Evolutionary conservation across 495 filamentous ascomycete genomes (phyloP).

Genomic region (Penicillium roqueforti): DNA sequence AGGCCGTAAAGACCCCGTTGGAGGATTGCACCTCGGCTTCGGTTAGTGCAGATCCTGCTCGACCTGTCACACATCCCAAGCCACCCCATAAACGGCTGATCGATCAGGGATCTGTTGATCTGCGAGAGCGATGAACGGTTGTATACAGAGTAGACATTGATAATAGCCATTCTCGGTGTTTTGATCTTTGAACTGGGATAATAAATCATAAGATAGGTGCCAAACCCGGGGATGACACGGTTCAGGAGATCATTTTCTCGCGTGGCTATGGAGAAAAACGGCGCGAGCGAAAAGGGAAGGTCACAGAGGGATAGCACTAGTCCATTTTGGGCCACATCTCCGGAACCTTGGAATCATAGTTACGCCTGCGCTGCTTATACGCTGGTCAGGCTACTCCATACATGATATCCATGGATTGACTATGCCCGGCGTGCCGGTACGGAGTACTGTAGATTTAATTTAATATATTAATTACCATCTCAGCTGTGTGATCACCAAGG

Average conservation of each 20-base stretch:
- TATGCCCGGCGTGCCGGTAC: no score
- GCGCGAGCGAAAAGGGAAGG: conserved; percentile 11
- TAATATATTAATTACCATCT: not conserved
- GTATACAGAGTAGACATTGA: not conserved
- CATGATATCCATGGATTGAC: not conserved
- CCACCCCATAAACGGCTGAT: conserved; percentile 28
- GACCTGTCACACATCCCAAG: conserved; percentile 29
- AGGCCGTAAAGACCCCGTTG: conserved; percentile 29
- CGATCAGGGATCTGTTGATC: conserved; percentile 24
- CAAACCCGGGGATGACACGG: conserved; percentile 8
- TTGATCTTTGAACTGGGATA: not conserved
- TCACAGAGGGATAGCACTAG: conserved; percentile 1
- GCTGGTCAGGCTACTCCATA: not conserved
- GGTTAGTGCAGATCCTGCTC: conserved; percentile 36
- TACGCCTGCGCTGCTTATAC: not conserved
- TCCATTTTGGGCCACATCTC: conserved; percentile 2
- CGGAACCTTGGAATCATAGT: conserved; percentile 5
- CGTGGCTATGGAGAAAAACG: conserved; percentile 13
- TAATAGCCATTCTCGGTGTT: not conserved
- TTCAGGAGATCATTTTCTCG: conserved; percentile 12
- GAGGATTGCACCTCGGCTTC: conserved; percentile 20
- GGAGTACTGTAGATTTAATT: not conserved
- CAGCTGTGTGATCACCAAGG: not conserved
- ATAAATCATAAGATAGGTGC: not conserved
- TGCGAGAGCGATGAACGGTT: not conserved